Percentiles rank a stretch among this genome's conserved stretches.
Evolutionary conservation across 192 early-diverging fungal species (phyloP).

Genomic region (Umbelopsis ramanniana): DNA sequence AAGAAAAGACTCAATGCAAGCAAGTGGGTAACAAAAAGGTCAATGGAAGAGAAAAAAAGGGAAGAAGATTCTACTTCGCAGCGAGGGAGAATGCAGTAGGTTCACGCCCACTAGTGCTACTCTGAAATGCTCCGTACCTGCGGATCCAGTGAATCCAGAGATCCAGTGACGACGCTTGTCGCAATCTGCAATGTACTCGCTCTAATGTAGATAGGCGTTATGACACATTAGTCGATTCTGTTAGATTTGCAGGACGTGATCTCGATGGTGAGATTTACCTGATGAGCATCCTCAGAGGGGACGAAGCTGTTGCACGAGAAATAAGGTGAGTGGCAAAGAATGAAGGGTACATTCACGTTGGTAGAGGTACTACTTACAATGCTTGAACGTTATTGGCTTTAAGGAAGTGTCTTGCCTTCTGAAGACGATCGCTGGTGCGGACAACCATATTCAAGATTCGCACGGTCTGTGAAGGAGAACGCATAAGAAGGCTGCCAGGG

Average conservation of each 20-base stretch:
- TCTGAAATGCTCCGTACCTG: constrained; percentile 54
- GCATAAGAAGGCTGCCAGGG: constrained; percentile 5
- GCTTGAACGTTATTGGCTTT: constrained; percentile 17
- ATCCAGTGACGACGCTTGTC: constrained; percentile 91
- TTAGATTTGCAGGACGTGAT: background rate
- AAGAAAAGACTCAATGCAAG: too few species aligned
- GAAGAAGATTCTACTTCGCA: background rate
- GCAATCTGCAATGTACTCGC: constrained; percentile 92
- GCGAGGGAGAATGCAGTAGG: background rate
- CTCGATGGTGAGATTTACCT: constrained; percentile 53
- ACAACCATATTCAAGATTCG: constrained; percentile 25
- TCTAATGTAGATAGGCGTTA: constrained; percentile 49
- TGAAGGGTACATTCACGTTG: too few species aligned
- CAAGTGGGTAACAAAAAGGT: too few species aligned
- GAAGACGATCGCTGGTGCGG: constrained; percentile 15
- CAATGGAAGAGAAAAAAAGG: background rate
- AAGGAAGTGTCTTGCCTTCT: constrained; percentile 13
- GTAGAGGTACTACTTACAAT: constrained; percentile 1
- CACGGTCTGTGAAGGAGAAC: constrained; percentile 3
- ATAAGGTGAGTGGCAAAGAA: too few species aligned
- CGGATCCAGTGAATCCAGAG: constrained; percentile 96
- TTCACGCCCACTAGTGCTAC: background rate
- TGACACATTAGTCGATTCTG: background rate
- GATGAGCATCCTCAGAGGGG: constrained; percentile 96
- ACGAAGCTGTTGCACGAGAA: constrained; percentile 66